Conservation (phyloP, 1,139 yeast genomes). For the Yamadazyma sp. region DNA sequence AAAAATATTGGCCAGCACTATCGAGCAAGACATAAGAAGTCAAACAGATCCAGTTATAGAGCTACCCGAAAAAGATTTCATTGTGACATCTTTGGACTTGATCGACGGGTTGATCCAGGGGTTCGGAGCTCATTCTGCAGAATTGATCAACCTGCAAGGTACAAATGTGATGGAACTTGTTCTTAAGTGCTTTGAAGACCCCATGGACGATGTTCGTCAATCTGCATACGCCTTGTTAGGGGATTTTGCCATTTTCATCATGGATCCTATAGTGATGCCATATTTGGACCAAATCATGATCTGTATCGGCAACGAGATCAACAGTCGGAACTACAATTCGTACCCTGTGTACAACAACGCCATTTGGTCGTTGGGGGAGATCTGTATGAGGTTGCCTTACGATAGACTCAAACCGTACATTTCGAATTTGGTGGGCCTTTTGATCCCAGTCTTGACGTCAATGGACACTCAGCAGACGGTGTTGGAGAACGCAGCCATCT, state of each 20-base stretch:
- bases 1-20: slow-evolving; percentile 64
- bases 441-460: slow-evolving; percentile 65
- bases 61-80: slow-evolving; percentile 86
- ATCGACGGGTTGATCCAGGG: slow-evolving; percentile 94
- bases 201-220: slow-evolving; percentile 84
- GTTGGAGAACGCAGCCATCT: slow-evolving; percentile 86
- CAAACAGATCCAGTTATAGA: slow-evolving; percentile 67
- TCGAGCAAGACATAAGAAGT: slow-evolving; percentile 65
- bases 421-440: slow-evolving; percentile 53
- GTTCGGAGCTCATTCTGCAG: slow-evolving; percentile 61
- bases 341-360: slow-evolving; percentile 82
- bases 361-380: slow-evolving; percentile 91
- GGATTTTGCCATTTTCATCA: slow-evolving; percentile 71
- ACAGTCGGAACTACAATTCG: slow-evolving; percentile 49
- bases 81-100: slow-evolving; percentile 84
- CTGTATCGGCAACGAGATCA: slow-evolving; percentile 67
- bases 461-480: slow-evolving; percentile 63
- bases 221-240: slow-evolving; percentile 89
- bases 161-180: slow-evolving; percentile 62
- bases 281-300: slow-evolving; percentile 58
- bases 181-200: slow-evolving; percentile 72
- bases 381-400: slow-evolving; percentile 58
- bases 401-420: slow-evolving; percentile 60
- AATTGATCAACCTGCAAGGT: slow-evolving; percentile 46
- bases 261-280: slow-evolving; percentile 55